Percentiles rank a stretch among this genome's conserved stretches.
These are phyloP conservation scores for Alternaria incomplexa DNA, from an alignment of 2,329 filamentous ascomycete genomes.

Conservation along the genomic window DNA sequence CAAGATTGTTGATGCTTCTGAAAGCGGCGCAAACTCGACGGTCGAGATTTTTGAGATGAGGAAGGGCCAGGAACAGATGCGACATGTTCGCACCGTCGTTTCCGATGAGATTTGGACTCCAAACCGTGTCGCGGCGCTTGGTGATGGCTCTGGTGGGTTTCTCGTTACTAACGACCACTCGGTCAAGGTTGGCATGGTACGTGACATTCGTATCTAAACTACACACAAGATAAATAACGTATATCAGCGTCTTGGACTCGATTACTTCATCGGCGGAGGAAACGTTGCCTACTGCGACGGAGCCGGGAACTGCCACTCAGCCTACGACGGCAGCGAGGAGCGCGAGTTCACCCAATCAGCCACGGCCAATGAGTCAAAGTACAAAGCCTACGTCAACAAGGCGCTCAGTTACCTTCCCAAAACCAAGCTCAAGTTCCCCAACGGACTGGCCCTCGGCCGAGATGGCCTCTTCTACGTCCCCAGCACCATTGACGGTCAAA, in stretches of 20 bases:
- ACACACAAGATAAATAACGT: background rate
- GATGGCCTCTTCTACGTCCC: slow-evolving; percentile 38
- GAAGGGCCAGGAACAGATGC: slow-evolving; percentile 28
- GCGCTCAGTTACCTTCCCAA: slow-evolving; percentile 13
- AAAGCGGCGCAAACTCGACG: slow-evolving; percentile 32
- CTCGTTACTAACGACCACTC: slow-evolving; percentile 38
- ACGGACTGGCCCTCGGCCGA: slow-evolving; percentile 30
- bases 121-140: slow-evolving; percentile 32
- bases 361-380: background rate
- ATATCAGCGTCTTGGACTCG: slow-evolving; percentile 22
- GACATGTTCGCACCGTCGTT: slow-evolving; percentile 27
- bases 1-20: slow-evolving; percentile 26
- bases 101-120: slow-evolving; percentile 27
- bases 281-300: slow-evolving; percentile 33
- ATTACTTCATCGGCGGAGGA: slow-evolving; percentile 35
- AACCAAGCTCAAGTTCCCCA: slow-evolving; percentile 37
- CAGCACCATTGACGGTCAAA: slow-evolving; percentile 29
- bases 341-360: background rate
- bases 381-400: slow-evolving; percentile 7
- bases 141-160: slow-evolving; percentile 26
- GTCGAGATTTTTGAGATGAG: slow-evolving; percentile 37
- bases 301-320: slow-evolving; percentile 23
- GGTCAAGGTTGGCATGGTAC: slow-evolving; percentile 30
- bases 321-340: slow-evolving; percentile 15
- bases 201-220: background rate